A percentile compares a stretch with the other conserved stretches of the same genome.
These are phyloP conservation scores for Cryptococcus sp. DNA, from an alignment of 1,284 basidiomycete species.

Conservation along the genomic window DNA sequence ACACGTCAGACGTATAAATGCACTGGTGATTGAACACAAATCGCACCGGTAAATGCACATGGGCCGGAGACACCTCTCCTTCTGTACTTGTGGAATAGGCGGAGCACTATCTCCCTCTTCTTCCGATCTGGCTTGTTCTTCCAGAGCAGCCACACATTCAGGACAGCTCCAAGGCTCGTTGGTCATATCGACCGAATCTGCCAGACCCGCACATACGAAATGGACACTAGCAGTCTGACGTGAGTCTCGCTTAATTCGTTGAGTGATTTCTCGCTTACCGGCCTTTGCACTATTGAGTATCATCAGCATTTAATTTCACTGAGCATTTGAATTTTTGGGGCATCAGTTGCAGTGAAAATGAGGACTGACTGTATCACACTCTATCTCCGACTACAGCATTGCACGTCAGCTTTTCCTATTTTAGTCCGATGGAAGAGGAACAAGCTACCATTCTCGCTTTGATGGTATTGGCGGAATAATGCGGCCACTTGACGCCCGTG, in stretches of 20 bases:
- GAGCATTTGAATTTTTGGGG: background rate
- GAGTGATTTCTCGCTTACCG: constrained; percentile 2
- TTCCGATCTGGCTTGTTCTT: background rate
- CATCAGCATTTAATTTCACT: no score
- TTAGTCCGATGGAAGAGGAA: background rate
- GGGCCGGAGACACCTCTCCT: constrained; percentile 20
- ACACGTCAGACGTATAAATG: background rate
- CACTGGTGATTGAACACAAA: background rate
- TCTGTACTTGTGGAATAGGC: constrained; percentile 8
- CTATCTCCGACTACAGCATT: constrained; percentile 15
- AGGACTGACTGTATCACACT: constrained; percentile 18
- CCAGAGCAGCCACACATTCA: constrained; percentile 6
- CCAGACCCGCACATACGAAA: constrained; percentile 25
- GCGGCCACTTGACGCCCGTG: constrained; percentile 15
- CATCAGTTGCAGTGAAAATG: no score
- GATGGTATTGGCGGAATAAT: constrained; percentile 17
- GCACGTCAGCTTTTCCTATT: background rate
- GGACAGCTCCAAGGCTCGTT: constrained; percentile 24
- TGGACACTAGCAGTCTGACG: constrained; percentile 15
- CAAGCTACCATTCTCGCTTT: constrained; percentile 23
- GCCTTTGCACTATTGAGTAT: constrained; percentile 5
- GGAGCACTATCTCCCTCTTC: constrained; percentile 1
- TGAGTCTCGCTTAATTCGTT: background rate
- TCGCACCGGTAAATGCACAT: constrained; percentile 21
- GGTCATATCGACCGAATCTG: constrained; percentile 4